A percentile compares a stretch with the other conserved stretches of the same genome.
Evolutionary conservation across 1,139 yeast genomes (phyloP).

Genomic region (Zygosaccharomyces pseudobailii): DNA sequence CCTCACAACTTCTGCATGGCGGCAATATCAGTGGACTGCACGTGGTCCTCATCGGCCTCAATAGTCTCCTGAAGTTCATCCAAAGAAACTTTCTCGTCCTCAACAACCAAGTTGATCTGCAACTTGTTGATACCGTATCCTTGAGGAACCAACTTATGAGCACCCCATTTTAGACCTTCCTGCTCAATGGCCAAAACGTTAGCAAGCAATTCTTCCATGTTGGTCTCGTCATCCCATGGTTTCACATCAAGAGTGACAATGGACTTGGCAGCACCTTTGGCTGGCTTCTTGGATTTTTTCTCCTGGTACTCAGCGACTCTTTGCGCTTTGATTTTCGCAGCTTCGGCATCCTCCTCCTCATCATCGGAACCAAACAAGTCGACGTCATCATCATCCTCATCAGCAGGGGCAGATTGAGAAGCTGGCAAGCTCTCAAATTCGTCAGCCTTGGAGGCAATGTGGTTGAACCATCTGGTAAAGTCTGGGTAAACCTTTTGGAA

Average conservation of each 20-base stretch:
- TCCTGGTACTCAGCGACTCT: constrained; percentile 97
- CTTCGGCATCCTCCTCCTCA: constrained; percentile 93
- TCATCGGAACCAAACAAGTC: constrained; percentile 91
- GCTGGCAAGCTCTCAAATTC: constrained; percentile 85
- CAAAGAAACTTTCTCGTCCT: constrained; percentile 91
- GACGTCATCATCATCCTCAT: constrained; percentile 79
- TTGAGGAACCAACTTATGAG: constrained; percentile 89
- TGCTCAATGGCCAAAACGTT: constrained; percentile 76
- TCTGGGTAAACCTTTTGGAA: constrained; percentile 91
- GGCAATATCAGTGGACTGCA: constrained; percentile 96
- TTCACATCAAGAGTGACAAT: constrained; percentile 93
- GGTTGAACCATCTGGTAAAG: constrained; percentile 97
- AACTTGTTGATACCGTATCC: constrained; percentile 99
- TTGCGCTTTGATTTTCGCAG: constrained; percentile 94
- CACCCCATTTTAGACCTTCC: constrained; percentile 99
- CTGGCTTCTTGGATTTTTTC: constrained; percentile 94
- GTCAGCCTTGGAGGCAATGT: constrained; percentile 86
- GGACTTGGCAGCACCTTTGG: constrained; percentile 98
- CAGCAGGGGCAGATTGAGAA: constrained; percentile 56
- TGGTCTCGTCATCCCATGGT: constrained; percentile 99
- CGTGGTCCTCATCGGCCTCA: constrained; percentile 98
- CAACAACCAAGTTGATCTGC: constrained; percentile 97
- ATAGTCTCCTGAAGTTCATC: constrained; percentile 80
- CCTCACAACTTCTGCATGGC: constrained; percentile 95
- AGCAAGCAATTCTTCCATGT: constrained; percentile 80